Percentiles rank a stretch among this genome's conserved stretches.
Evolutionary conservation across 768 basidiomycete species (phyloP).

Genomic region (Fistulinella prunicolor): DNA sequence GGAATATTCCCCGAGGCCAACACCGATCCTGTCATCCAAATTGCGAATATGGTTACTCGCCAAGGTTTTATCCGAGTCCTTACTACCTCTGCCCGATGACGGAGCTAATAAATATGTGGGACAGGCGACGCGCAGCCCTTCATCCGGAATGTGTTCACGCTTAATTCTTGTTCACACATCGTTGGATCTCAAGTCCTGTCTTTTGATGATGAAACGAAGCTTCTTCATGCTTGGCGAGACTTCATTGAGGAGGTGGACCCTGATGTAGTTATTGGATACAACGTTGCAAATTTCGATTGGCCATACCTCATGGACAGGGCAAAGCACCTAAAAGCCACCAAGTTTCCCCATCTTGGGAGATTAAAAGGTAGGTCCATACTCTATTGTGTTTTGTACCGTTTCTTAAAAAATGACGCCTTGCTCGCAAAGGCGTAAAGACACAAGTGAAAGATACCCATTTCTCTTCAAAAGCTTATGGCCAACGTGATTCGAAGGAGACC

Average conservation of each 20-base stretch:
- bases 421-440: constrained; percentile 59
- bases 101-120: constrained; percentile 3
- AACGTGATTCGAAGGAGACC: constrained; percentile 95
- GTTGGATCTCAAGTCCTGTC: constrained; percentile 96
- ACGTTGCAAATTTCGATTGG: constrained; percentile 91
- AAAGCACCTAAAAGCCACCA: constrained; percentile 65
- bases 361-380: constrained; percentile 53
- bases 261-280: constrained; percentile 96
- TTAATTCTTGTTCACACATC: constrained; percentile 92
- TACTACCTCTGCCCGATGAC: background rate
- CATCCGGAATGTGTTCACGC: constrained; percentile 93
- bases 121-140: constrained; percentile 90
- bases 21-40: constrained; percentile 94
- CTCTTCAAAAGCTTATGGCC: constrained; percentile 96
- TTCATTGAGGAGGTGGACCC: constrained; percentile 91
- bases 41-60: constrained; percentile 97
- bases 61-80: constrained; percentile 59
- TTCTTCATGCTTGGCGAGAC: constrained; percentile 85
- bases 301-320: constrained; percentile 95
- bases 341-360: constrained; percentile 75
- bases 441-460: constrained; percentile 94
- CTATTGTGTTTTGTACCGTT: background rate
- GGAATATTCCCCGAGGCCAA: constrained; percentile 95
- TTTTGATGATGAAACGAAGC: constrained; percentile 66
- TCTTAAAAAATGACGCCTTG: constrained; percentile 5